Base-by-base conservation (phyloP, 116 monocot species). In the Cymodocea nodosa region DNA sequence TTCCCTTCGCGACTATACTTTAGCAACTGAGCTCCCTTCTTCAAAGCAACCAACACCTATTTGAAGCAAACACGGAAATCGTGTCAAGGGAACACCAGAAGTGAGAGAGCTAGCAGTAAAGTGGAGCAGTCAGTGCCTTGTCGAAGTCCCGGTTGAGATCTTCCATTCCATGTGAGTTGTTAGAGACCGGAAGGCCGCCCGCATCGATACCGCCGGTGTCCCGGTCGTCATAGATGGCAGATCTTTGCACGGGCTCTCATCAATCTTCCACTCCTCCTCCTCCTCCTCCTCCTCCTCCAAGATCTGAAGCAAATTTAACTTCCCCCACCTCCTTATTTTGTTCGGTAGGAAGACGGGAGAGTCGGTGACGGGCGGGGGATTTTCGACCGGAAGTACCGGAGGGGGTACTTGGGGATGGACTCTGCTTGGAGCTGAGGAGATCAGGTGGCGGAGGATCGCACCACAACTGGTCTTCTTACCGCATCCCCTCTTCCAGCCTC, bases 81-180 rank as follows among this genome's bases (percentile, higher is more conserved):
- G 17, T 30, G 19, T 30, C 48, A 40, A 18, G 14, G 6, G 40
- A 6, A 24, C 13, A 50, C 2, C 34, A 56, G 7, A 34, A 52
- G 9, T 1, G 7, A 0, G 20, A 30, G 51, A 24, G 8, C 4
- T 15, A 40, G 39, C 1, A 15, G 18, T 1, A 40, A 6, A 7
- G 11, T 40, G 3, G 30, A 30, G 30, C 30, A 24, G n/a, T n/a
- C n/a, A n/a, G 55, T 14, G 81, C 87, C 87, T 84, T 81, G 52
- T 81, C 81, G 72, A 24, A 52, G 74, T 62, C 50, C 62, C 65
- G 71, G 64, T 74, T 68, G 62, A 72, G 79, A 84, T 87, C 79
- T 84, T 66, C 84, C 87, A 87, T 84, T 87, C 81, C 81, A 84
- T 81, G 79, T 74, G 71, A 71, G 73, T 68, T 66, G 50, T 67